These are phyloP conservation scores for Pichia nakasei DNA, from an alignment of 805 yeast species.

Conservation along the genomic window DNA sequence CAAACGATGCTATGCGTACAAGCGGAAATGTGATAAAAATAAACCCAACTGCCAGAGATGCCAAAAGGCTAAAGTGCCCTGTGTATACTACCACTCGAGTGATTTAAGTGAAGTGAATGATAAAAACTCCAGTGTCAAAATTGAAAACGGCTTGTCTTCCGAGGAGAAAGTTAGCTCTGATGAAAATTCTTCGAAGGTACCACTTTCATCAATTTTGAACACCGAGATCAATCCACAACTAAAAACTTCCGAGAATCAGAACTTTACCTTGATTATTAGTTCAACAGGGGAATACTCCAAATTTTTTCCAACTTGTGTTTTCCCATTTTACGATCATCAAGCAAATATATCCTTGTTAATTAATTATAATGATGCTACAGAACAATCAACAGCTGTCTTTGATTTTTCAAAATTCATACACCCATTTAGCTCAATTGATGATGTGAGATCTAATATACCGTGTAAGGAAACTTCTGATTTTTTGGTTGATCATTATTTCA, in stretches of 20 bases:
- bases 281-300: constrained; percentile 13
- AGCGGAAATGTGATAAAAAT: constrained; percentile 16
- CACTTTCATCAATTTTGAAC: constrained; percentile 2
- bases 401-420: constrained; percentile 12
- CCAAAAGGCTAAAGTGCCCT: constrained; percentile 5
- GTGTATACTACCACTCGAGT: constrained; percentile 20
- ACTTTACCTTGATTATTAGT: constrained; percentile 14
- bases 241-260: constrained; percentile 12
- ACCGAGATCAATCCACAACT: constrained; percentile 14
- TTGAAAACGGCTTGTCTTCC: constrained; percentile 7
- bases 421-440: constrained; percentile 8
- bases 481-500: constrained; percentile 15
- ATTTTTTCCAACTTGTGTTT: constrained; percentile 15
- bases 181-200: neutral
- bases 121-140: too few species aligned
- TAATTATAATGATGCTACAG: constrained; percentile 1
- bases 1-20: constrained; percentile 13
- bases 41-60: constrained; percentile 14
- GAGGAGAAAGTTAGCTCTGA: neutral
- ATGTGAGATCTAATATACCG: constrained; percentile 11
- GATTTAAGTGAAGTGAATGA: too few species aligned
- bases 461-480: constrained; percentile 7
- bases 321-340: constrained; percentile 15
- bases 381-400: constrained; percentile 6
- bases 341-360: constrained; percentile 14